Base-by-base conservation (phyloP, 202 grass and related monocot genomes). In the Panicum hallii region DNA sequence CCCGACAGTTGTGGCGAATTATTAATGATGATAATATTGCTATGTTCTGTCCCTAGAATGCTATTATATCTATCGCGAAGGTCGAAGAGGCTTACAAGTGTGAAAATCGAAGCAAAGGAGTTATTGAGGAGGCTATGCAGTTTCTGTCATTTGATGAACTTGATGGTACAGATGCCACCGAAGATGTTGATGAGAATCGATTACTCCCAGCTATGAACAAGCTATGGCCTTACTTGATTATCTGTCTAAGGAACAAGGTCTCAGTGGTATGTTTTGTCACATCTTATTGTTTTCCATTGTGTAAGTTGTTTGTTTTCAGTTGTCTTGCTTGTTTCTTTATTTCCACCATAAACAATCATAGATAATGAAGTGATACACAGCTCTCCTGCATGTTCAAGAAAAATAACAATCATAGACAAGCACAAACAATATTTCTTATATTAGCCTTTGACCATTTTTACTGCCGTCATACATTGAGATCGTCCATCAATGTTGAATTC, bases 191-290 rank as follows among this genome's bases (percentile, higher is more conserved):
- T 11, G 96, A 96, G 79, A 99, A 96, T 89, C 90, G 93, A 86
- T 79, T 99, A 71, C 91, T 92, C 56, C 96, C 96, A 79, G 91
- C 91, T 77, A 89, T 99, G 93, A 95, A 96, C 86, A 99, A 94
- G 78, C 93, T 99, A 71, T 99, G 96, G 96, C 93, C 93, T 49
- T 96, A 94, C 75, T 77, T 94, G 63, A 74, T 99, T 87, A 90
- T 95, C 56, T 95, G 93, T 84, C 93, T 99, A 70, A 94, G 89
- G 79, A 96, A 96, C 88, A 99, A 94, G 87, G 90, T 96, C 70
- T 91, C 96, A 65, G 86, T 94, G 91, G 93, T 99, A 83, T 62
- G 63, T 49, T 88, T 75, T 79, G 58, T 84, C 74, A 46, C 22
- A 40, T 79, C 63, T 75, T 26, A 48, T 75, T 79, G 67, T 19